Evolutionary conservation across 371 early-diverging fungal species (phyloP).

Genomic region (Mucor circinelloides): DNA sequence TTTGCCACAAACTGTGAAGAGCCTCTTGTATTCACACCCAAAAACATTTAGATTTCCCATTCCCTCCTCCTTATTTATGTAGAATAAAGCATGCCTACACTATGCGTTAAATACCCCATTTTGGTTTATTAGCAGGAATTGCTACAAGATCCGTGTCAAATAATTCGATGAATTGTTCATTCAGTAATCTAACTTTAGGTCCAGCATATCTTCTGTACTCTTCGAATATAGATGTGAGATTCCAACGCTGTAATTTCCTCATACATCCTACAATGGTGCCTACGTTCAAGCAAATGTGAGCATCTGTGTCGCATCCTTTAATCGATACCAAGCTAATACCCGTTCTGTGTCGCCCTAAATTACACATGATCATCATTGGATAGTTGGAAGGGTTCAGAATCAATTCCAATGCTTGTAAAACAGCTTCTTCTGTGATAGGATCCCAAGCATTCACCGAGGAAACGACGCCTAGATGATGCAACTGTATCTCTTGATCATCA

Average conservation of each 20-base stretch:
- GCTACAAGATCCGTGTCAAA: constrained; percentile 95
- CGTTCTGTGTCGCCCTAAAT: constrained; percentile 94
- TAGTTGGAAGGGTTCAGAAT: constrained; percentile 89
- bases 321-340: constrained; percentile 51
- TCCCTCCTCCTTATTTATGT: background rate
- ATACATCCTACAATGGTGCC: constrained; percentile 96
- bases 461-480: constrained; percentile 83
- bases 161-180: constrained; percentile 94
- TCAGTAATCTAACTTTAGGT: constrained; percentile 89
- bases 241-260: constrained; percentile 96
- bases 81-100: background rate
- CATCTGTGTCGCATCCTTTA: background rate
- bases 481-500: constrained; percentile 93
- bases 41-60: background rate
- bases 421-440: constrained; percentile 95
- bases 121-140: constrained; percentile 77
- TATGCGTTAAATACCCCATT: constrained; percentile 56
- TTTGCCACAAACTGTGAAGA: constrained; percentile 19
- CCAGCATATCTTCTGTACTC: constrained; percentile 97
- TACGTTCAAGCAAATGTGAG: constrained; percentile 18
- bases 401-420: constrained; percentile 86
- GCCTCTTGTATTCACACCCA: constrained; percentile 28
- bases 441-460: constrained; percentile 91
- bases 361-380: constrained; percentile 97
- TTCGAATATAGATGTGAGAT: constrained; percentile 95